These are phyloP conservation scores for Colletotrichum filicis DNA, from an alignment of 2,329 filamentous ascomycete species.

Conservation along the genomic window DNA sequence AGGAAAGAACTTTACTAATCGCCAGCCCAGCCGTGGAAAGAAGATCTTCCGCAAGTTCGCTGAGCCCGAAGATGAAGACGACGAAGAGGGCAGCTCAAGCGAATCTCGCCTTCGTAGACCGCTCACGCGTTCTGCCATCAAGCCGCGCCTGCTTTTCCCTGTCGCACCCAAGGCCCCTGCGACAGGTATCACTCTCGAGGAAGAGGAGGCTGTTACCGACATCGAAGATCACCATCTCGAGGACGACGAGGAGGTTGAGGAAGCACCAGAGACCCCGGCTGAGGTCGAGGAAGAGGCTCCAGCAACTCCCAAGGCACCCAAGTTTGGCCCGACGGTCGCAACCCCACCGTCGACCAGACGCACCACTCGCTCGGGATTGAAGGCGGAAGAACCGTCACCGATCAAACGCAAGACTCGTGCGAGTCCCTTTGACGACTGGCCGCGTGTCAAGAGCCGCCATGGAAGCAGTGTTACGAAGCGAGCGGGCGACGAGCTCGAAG, in stretches of 20 bases:
- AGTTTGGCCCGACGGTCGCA: constrained; percentile 62
- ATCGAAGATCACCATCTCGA: constrained; percentile 61
- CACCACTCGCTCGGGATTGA: constrained; percentile 66
- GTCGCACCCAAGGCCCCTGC: constrained; percentile 43
- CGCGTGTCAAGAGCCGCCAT: constrained; percentile 67
- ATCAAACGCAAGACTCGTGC: constrained; percentile 51
- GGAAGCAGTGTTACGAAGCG: constrained; percentile 18
- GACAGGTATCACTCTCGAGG: constrained; percentile 51
- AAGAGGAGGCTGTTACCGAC: constrained; percentile 70
- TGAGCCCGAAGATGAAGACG: constrained; percentile 50
- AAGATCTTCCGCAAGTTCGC: constrained; percentile 79
- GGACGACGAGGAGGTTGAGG: constrained; percentile 48
- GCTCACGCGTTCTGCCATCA: constrained; percentile 75
- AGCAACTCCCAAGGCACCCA: constrained; percentile 65
- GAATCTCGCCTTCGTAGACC: constrained; percentile 52
- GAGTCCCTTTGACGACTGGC: constrained; percentile 77
- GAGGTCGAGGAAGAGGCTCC: constrained; percentile 11
- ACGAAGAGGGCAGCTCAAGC: constrained; percentile 42
- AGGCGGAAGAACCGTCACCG: constrained; percentile 55
- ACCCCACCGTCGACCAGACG: constrained; percentile 72
- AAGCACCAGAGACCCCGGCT: constrained; percentile 45
- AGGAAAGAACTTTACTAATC: constrained; percentile 19
- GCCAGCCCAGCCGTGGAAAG: constrained; percentile 74
- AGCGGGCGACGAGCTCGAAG: constrained; percentile 38
- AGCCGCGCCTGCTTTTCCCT: constrained; percentile 79